Evolutionary conservation across 805 yeast genomes (phyloP), one percentile per base, ranked within the genome.

Genomic region (Suhomyces sp.): DNA sequence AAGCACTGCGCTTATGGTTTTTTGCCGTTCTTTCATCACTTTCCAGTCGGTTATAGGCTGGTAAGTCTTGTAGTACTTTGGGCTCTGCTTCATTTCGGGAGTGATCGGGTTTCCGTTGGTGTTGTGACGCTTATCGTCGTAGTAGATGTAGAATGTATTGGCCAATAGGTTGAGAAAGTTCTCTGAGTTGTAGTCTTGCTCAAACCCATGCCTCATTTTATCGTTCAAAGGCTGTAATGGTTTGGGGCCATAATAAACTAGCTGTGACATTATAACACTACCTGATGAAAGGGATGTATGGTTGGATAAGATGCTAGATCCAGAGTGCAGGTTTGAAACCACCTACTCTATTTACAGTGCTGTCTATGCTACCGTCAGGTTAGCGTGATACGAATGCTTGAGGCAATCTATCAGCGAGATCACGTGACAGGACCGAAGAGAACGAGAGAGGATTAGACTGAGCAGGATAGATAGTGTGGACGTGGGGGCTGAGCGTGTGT

Each of bases 1-100:
- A 7, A 94, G 74, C 13, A 97, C 97, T 0, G 97, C 99, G 51
- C 89, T 86, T 10, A 92, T 90, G 1, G 99, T 94, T 65, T 92
- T 88, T 64, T 88, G 96, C 44, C 97, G 82, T 60, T 91, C 97
- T 55, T 87, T 84, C 79, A 90, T 88, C 29, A 86, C 81, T 58
- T 96, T 88, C 99, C 99, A 94, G 65, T 93, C 97, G 2, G 83
- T 70, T 2, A 88, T 86, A 3, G 90, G 87, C 65, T 87, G 89
- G 66, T 80, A 85, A 57, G 80, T 81, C 45, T 79, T 77, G 23
- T 67, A 57, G 55, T 63, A 62, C 46, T 61, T 70, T 51, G 79
- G 79, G 24, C 66, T 62, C 12, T 58, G 57, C 57, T 78, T 79
- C 61, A 82, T 85, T 29, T 78, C 84, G 8, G 76, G 81, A 1